Conservation (phyloP, 495 filamentous ascomycete genomes). For the Penicillium soppii region DNA sequence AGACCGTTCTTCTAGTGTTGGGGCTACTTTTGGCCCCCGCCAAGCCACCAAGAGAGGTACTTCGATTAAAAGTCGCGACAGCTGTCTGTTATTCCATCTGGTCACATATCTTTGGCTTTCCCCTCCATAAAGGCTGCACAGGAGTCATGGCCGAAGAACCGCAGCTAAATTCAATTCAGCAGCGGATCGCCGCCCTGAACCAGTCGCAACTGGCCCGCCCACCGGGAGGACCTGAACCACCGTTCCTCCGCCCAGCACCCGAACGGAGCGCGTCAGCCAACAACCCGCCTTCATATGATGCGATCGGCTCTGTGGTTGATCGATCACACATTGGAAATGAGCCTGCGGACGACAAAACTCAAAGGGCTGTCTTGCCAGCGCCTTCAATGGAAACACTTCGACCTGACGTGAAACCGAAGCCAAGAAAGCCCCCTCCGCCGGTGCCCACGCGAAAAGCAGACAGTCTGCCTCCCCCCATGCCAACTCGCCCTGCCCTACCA, state of each 20-base stretch:
- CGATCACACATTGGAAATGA: slow-evolving; percentile 44
- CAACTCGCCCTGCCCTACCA: slow-evolving; percentile 38
- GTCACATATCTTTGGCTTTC: not conserved
- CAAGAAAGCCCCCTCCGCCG: slow-evolving; percentile 43
- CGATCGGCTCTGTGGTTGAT: slow-evolving; percentile 31
- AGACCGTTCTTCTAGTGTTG: not conserved
- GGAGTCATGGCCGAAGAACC: slow-evolving; percentile 35
- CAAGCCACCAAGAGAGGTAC: slow-evolving; percentile 16
- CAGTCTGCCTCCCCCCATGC: slow-evolving; percentile 43
- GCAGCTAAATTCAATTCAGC: slow-evolving; percentile 52
- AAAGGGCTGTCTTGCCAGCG: slow-evolving; percentile 21
- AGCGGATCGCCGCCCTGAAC: slow-evolving; percentile 60
- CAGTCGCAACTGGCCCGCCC: slow-evolving; percentile 51
- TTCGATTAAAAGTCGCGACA: slow-evolving; percentile 2
- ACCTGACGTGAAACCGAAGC: slow-evolving; percentile 36
- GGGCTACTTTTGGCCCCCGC: slow-evolving; percentile 15
- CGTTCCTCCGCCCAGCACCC: slow-evolving; percentile 32
- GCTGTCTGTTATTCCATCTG: not conserved
- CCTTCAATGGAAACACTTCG: slow-evolving; percentile 19
- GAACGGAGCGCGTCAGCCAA: slow-evolving; percentile 47
- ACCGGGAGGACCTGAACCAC: slow-evolving; percentile 17
- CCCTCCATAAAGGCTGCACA: not conserved
- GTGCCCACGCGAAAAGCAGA: slow-evolving; percentile 48
- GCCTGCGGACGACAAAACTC: slow-evolving; percentile 26
- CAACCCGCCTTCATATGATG: slow-evolving; percentile 41